Conservation (phyloP, 75 land plant species). For the Sequoia sempervirens region DNA sequence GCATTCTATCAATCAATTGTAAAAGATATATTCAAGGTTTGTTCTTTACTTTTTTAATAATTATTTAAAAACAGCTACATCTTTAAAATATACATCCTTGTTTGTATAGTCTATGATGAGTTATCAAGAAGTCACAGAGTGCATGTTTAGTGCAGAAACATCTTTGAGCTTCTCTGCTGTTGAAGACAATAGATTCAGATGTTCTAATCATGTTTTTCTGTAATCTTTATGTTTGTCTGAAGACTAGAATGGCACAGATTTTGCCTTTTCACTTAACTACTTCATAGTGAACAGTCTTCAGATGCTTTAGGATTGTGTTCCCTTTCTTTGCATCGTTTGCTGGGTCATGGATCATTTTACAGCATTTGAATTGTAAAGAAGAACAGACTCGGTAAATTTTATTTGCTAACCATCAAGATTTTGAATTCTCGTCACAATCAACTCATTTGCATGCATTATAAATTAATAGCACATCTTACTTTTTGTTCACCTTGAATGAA, state of each 20-base stretch:
- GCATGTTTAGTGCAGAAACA: not conserved
- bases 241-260: not conserved
- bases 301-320: slow-evolving; percentile 1
- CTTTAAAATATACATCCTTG: not conserved
- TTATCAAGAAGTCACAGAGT: not conserved
- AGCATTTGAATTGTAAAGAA: not conserved
- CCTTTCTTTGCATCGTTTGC: not conserved
- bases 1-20: not conserved
- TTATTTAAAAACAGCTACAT: not conserved
- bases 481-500: too few species aligned
- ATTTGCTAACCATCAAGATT: not conserved
- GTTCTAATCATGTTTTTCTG: not conserved
- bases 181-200: not conserved
- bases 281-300: not conserved
- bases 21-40: not conserved
- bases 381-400: not conserved
- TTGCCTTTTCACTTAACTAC: not conserved
- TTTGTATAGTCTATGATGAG: not conserved
- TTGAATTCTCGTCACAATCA: not conserved
- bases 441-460: too few species aligned
- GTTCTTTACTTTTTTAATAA: not conserved
- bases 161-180: not conserved
- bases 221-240: not conserved
- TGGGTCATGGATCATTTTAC: not conserved
- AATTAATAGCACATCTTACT: too few species aligned